Conservation (phyloP, 2,329 filamentous ascomycete genomes). For the Sphaerostilbella broomeana region DNA sequence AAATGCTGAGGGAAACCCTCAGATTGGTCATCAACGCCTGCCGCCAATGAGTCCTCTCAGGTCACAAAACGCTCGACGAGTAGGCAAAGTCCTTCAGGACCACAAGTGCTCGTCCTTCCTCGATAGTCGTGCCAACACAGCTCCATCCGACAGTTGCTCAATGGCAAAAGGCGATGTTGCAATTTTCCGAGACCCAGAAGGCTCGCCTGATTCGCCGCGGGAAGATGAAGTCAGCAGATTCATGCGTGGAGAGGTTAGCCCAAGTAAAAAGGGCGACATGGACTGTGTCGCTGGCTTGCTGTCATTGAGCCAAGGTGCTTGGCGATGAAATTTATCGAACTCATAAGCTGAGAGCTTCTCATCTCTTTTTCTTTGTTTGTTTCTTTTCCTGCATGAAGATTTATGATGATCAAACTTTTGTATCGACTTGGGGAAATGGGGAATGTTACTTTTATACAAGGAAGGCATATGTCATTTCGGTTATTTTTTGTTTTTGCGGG, state of each 20-base stretch:
- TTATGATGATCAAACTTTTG: background rate
- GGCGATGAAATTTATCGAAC: no score
- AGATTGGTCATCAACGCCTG: conserved; percentile 26
- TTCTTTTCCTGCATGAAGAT: conserved; percentile 1
- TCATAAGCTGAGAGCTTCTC: background rate
- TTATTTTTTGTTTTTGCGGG: conserved; percentile 1
- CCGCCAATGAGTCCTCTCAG: conserved; percentile 29
- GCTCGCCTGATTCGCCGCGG: conserved; percentile 16
- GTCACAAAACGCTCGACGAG: conserved; percentile 33
- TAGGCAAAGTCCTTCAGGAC: conserved; percentile 36
- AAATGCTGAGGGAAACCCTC: conserved; percentile 39
- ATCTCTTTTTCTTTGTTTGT: conserved; percentile 5
- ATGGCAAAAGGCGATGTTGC: conserved; percentile 31
- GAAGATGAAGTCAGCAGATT: conserved; percentile 64
- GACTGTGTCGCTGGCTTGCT: conserved; percentile 86
- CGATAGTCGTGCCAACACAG: conserved; percentile 35
- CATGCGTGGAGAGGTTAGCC: conserved; percentile 60
- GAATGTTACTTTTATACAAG: no score
- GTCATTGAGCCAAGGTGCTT: conserved; percentile 86
- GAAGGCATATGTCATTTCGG: no score
- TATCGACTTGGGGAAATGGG: conserved; percentile 1
- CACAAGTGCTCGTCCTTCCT: conserved; percentile 29
- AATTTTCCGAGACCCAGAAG: conserved; percentile 47
- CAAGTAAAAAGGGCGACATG: conserved; percentile 71
- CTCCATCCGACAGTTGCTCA: conserved; percentile 30